Conservation (phyloP, 2,329 filamentous ascomycete genomes). For the Sarocladium brachiariae region DNA sequence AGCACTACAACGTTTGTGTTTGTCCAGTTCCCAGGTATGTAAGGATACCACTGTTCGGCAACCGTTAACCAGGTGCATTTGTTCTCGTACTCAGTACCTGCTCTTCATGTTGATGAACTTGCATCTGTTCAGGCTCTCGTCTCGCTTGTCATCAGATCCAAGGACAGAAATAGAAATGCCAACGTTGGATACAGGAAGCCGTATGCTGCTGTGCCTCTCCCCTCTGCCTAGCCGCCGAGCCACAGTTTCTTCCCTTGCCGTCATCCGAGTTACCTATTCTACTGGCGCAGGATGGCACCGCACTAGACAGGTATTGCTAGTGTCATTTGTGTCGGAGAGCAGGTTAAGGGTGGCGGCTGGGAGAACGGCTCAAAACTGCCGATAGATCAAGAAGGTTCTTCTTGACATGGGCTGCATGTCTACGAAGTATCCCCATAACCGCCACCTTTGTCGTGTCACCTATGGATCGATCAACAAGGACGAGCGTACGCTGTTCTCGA, state of each 20-base stretch:
- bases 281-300: not conserved
- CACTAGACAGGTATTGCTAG: not conserved
- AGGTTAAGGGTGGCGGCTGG: not conserved
- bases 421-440: no score
- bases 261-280: not conserved
- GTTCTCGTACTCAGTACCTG: conserved; percentile 1
- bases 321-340: not conserved
- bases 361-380: not conserved
- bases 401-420: not conserved
- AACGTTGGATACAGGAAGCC: not conserved
- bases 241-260: not conserved
- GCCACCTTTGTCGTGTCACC: no score
- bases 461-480: no score
- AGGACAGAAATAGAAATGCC: not conserved
- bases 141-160: not conserved
- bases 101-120: no score
- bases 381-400: not conserved
- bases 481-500: no score
- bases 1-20: not conserved
- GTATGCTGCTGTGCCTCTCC: conserved; percentile 1
- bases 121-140: no score
- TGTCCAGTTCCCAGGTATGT: conserved; percentile 2
- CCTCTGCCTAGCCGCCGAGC: conserved; percentile 1
- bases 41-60: not conserved
- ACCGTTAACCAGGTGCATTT: not conserved